A percentile compares a stretch with the other conserved stretches of the same genome.
Evolutionary conservation across 345 rosid genomes (phyloP).

Genomic region (Trapa bicornis): DNA sequence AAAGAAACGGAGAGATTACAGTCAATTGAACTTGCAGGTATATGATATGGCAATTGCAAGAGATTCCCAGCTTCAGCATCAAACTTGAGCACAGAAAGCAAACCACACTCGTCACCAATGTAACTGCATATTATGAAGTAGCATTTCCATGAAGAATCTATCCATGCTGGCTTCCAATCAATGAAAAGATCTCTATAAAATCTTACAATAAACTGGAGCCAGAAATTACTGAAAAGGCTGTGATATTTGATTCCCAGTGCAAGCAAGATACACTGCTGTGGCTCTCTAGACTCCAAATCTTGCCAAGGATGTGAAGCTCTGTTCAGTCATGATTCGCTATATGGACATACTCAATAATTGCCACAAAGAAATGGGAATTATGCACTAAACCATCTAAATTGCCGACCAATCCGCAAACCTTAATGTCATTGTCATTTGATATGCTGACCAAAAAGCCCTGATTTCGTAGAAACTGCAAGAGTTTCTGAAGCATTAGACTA

Average conservation of each 20-base stretch:
- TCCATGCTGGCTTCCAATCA: conserved; percentile 1
- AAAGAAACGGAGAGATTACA: conserved; percentile 24
- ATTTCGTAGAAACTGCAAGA: conserved; percentile 57
- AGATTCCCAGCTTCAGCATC: conserved; percentile 35
- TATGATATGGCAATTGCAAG: conserved; percentile 33
- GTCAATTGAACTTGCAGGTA: conserved; percentile 29
- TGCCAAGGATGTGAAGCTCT: conserved; percentile 15
- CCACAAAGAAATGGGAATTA: conserved; percentile 3
- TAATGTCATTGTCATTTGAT: conserved; percentile 44
- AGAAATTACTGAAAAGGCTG: conserved; percentile 45
- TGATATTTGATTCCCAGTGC: conserved; percentile 50
- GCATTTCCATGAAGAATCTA: conserved; percentile 9
- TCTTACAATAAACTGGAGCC: conserved; percentile 54
- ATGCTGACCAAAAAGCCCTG: conserved; percentile 43
- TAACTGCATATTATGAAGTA: conserved; percentile 22
- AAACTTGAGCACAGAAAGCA: conserved; percentile 38
- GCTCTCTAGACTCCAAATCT: conserved; percentile 57
- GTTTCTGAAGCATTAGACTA: conserved; percentile 8
- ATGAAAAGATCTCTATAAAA: conserved; percentile 2
- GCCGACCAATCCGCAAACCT: conserved; percentile 21
- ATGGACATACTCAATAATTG: background rate
- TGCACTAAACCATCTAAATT: background rate
- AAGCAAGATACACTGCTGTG: conserved; percentile 29
- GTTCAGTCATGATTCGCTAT: background rate
- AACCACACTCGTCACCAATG: conserved; percentile 49